Percentiles rank a stretch among this genome's conserved stretches.
phyloP scores from a whole-genome alignment of 768 basidiomycete species.

The Tephrocybe rancida region DNA sequence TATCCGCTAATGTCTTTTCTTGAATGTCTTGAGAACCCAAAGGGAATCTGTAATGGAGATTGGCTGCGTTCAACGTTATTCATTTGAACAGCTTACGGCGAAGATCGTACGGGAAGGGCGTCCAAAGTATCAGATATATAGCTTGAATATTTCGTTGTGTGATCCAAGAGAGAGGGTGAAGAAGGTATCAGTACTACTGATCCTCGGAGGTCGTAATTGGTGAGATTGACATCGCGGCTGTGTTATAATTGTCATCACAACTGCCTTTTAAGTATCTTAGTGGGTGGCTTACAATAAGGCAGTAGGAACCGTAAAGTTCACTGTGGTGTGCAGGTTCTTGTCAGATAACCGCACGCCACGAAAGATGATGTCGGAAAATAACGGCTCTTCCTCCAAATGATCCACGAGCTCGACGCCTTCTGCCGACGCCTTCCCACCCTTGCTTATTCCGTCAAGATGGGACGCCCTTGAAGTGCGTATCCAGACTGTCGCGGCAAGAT shows the following conservation, averaged over 20 bases:
- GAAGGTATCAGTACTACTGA: slow-evolving; percentile 13
- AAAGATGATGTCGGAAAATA: slow-evolving; percentile 28
- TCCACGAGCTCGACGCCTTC: slow-evolving; percentile 10
- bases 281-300: slow-evolving; percentile 17
- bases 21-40: neutral
- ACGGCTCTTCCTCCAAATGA: slow-evolving; percentile 18
- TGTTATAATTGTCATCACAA: neutral
- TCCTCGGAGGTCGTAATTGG: slow-evolving; percentile 13
- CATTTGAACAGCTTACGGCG: slow-evolving; percentile 8
- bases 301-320: slow-evolving; percentile 25
- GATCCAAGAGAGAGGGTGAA: slow-evolving; percentile 8
- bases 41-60: slow-evolving; percentile 1
- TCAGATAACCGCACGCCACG: slow-evolving; percentile 22
- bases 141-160: slow-evolving; percentile 11
- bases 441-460: neutral
- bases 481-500: slow-evolving; percentile 30
- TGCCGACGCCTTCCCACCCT: neutral
- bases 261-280: neutral
- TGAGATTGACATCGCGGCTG: slow-evolving; percentile 8
- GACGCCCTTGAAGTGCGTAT: slow-evolving; percentile 14
- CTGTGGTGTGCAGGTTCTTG: slow-evolving; percentile 18
- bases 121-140: slow-evolving; percentile 6
- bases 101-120: slow-evolving; percentile 7
- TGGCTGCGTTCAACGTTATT: neutral
- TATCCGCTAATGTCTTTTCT: slow-evolving; percentile 1